Percentiles rank a stretch among this genome's conserved stretches.
phyloP scores from a whole-genome alignment of 1,284 basidiomycete species.

The Leccinum subrobustum region DNA sequence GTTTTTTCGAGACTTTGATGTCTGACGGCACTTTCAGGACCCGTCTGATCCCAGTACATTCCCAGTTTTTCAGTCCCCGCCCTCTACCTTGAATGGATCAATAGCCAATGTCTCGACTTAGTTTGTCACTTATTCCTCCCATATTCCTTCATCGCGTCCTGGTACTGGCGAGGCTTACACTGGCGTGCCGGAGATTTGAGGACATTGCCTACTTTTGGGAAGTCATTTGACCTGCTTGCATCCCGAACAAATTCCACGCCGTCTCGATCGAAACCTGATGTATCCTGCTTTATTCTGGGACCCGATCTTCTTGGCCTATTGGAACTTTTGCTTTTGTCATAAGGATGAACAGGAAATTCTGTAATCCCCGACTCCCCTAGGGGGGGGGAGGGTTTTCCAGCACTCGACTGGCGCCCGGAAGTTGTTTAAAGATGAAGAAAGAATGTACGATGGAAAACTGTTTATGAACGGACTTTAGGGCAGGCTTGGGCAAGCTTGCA shows the following conservation, averaged over 20 bases:
- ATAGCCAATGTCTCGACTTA: slow-evolving; percentile 8
- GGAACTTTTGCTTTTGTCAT: not conserved
- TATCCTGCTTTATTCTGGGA: not conserved
- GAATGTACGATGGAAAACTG: not conserved
- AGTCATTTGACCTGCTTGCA: not conserved
- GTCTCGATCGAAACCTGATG: not conserved
- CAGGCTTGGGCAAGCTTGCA: slow-evolving; percentile 25
- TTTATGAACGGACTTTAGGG: slow-evolving; percentile 39
- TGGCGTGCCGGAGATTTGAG: slow-evolving; percentile 30
- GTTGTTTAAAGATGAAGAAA: slow-evolving; percentile 63
- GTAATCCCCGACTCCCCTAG: too few species aligned
- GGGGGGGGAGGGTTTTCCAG: too few species aligned
- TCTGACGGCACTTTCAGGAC: slow-evolving; percentile 22
- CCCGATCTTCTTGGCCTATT: not conserved
- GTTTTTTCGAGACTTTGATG: not conserved
- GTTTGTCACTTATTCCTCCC: slow-evolving; percentile 11
- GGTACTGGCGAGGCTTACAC: slow-evolving; percentile 23
- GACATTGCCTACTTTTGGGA: not conserved
- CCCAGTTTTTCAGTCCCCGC: slow-evolving; percentile 23
- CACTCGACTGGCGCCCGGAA: slow-evolving; percentile 48
- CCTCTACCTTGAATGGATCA: slow-evolving; percentile 2
- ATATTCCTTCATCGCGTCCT: not conserved
- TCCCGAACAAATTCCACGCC: not conserved
- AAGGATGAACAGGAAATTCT: not conserved
- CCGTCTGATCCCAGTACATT: slow-evolving; percentile 36